Percentiles rank a stretch among this genome's conserved stretches.
Evolutionary conservation across 495 filamentous ascomycete species (phyloP).

Genomic region (Podospora comata): DNA sequence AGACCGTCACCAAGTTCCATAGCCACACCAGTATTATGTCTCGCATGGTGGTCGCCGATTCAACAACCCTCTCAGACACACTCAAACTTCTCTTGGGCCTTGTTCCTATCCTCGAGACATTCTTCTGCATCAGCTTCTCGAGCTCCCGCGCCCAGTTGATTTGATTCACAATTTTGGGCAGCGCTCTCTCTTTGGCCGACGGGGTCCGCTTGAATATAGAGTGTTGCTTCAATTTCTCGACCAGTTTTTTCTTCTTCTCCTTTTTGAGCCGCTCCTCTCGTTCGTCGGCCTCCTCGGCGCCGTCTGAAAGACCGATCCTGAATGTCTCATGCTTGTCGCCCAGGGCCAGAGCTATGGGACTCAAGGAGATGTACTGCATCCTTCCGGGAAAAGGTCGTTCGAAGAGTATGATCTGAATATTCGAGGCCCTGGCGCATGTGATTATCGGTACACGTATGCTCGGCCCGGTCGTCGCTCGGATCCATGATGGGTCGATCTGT

Average conservation of each 20-base stretch:
- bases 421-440: constrained; percentile 63
- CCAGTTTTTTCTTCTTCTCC: constrained; percentile 55
- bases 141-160: constrained; percentile 95
- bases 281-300: constrained; percentile 61
- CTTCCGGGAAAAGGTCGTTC: constrained; percentile 77
- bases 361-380: constrained; percentile 96
- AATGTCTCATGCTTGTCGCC: constrained; percentile 62
- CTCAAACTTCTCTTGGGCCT: constrained; percentile 81
- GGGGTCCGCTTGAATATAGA: constrained; percentile 71
- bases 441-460: constrained; percentile 63
- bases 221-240: constrained; percentile 89
- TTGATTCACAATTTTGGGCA: constrained; percentile 84
- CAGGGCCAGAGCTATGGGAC: constrained; percentile 83
- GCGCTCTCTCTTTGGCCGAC: constrained; percentile 76
- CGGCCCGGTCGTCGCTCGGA: constrained; percentile 62
- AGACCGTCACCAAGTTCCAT: constrained; percentile 68
- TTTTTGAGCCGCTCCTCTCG: constrained; percentile 54
- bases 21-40: constrained; percentile 66
- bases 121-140: constrained; percentile 77
- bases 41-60: constrained; percentile 82
- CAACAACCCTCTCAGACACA: constrained; percentile 91
- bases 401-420: constrained; percentile 84
- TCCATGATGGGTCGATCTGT: constrained; percentile 64
- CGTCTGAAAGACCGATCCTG: constrained; percentile 36
- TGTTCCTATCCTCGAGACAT: constrained; percentile 74